Percentiles rank a stretch among this genome's conserved stretches.
phyloP scores from a whole-genome alignment of 2,329 filamentous ascomycete genomes.

The Epichloe gansuensis region DNA sequence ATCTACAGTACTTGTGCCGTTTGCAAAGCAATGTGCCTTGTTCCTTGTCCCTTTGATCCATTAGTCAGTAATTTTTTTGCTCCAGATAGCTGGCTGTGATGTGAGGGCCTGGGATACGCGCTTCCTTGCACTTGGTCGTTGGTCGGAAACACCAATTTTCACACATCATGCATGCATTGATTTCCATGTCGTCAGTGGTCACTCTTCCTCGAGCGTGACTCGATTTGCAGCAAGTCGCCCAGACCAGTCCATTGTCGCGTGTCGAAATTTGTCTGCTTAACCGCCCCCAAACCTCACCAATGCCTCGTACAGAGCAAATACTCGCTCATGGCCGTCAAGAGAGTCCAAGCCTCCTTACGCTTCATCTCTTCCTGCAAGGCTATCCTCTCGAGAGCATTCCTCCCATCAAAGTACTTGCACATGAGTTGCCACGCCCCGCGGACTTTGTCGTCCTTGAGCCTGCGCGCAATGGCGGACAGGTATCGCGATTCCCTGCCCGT shows the following conservation, averaged over 20 bases:
- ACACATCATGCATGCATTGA: too few species aligned
- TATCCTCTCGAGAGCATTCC: slow-evolving; percentile 74
- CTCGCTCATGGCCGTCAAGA: slow-evolving; percentile 53
- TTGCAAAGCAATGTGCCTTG: neutral
- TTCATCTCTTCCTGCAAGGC: slow-evolving; percentile 77
- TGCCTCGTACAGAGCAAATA: slow-evolving; percentile 56
- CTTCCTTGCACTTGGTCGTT: too few species aligned
- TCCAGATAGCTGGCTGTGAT: too few species aligned
- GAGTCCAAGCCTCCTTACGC: slow-evolving; percentile 64
- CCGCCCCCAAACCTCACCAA: slow-evolving; percentile 36
- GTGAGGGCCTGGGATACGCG: too few species aligned
- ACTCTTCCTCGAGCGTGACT: too few species aligned
- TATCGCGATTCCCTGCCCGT: slow-evolving; percentile 68
- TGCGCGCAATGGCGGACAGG: slow-evolving; percentile 44
- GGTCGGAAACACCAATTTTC: too few species aligned
- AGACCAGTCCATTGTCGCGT: too few species aligned
- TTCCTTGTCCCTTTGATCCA: too few species aligned
- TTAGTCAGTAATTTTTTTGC: too few species aligned
- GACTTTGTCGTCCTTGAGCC: slow-evolving; percentile 44
- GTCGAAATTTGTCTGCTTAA: too few species aligned
- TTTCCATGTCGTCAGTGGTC: too few species aligned
- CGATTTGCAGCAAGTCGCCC: too few species aligned
- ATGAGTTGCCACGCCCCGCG: slow-evolving; percentile 60
- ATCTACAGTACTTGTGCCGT: neutral
- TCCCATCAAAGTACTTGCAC: slow-evolving; percentile 79